These are phyloP conservation scores for Talaromyces albobiverticillius DNA, from an alignment of 2,329 filamentous ascomycete genomes.

Conservation along the genomic window DNA sequence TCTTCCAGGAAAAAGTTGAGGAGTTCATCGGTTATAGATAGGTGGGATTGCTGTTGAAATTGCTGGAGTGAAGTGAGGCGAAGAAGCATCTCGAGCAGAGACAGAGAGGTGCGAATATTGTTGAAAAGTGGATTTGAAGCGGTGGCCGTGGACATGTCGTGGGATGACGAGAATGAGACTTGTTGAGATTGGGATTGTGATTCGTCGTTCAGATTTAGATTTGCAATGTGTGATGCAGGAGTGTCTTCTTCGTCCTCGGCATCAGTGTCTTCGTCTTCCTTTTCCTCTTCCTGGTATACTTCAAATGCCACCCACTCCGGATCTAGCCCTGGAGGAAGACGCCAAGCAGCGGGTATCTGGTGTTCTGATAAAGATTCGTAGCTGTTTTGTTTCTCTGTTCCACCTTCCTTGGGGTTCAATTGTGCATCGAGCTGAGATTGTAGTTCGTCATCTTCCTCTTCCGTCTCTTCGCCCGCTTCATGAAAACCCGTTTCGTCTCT, in stretches of 20 bases:
- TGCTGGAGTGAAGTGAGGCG: conserved; percentile 84
- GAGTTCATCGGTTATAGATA: conserved; percentile 86
- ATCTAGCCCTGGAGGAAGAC: conserved; percentile 72
- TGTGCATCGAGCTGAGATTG: conserved; percentile 39
- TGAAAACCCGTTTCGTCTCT: conserved; percentile 39
- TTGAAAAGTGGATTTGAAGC: conserved; percentile 49
- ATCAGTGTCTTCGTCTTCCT: conserved; percentile 49
- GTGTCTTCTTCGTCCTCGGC: conserved; percentile 26
- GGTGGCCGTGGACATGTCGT: conserved; percentile 21
- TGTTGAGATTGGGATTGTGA: conserved; percentile 9
- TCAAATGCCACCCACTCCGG: conserved; percentile 91
- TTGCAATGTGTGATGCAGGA: conserved; percentile 44
- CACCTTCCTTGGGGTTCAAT: conserved; percentile 22
- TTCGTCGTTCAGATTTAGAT: conserved; percentile 40
- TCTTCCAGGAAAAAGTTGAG: conserved; percentile 82
- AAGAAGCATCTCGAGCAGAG: conserved; percentile 83
- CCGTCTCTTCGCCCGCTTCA: conserved; percentile 28
- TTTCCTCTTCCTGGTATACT: conserved; percentile 67
- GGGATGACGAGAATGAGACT: conserved; percentile 24
- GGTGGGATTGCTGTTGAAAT: conserved; percentile 83
- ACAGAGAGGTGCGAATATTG: conserved; percentile 65
- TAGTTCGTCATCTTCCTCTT: conserved; percentile 39
- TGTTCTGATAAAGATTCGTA: conserved; percentile 25
- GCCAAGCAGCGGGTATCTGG: conserved; percentile 48
- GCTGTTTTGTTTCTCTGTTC: conserved; percentile 17